Conservation (phyloP, 257 asterid genomes). For the Dorcoceras hygrometricum region DNA sequence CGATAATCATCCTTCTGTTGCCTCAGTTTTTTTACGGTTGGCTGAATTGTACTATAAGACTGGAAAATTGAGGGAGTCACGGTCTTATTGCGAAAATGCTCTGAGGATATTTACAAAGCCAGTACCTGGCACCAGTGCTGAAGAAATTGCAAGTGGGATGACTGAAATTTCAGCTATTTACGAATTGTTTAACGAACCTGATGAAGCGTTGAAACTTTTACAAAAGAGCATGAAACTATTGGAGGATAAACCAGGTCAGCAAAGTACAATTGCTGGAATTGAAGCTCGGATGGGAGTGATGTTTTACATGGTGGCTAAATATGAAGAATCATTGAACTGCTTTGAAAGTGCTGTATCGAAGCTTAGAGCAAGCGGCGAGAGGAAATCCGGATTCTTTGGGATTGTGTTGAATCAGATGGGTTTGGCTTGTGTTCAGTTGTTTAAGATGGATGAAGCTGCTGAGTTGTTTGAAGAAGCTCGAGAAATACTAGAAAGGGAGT, state of each 20-base stretch:
- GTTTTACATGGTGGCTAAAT: conserved; percentile 82
- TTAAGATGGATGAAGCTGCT: conserved; percentile 95
- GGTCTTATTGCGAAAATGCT: conserved; percentile 93
- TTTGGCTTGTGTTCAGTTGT: conserved; percentile 85
- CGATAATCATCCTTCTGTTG: conserved; percentile 90
- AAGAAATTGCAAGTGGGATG: conserved; percentile 94
- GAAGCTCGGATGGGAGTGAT: conserved; percentile 96
- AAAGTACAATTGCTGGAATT: conserved; percentile 89
- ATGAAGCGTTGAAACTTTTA: conserved; percentile 84
- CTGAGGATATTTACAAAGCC: conserved; percentile 82
- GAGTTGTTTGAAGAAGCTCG: conserved; percentile 98
- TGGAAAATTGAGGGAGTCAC: conserved; percentile 85
- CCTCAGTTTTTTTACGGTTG: conserved; percentile 89
- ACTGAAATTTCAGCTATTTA: conserved; percentile 88
- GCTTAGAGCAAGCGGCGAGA: conserved; percentile 86
- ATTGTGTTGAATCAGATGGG: conserved; percentile 99
- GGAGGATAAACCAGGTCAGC: conserved; percentile 98
- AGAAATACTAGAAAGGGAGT: conserved; percentile 82
- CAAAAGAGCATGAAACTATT: conserved; percentile 82
- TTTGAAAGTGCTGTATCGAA: conserved; percentile 78
- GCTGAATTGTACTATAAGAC: conserved; percentile 93
- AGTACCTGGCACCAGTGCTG: conserved; percentile 80
- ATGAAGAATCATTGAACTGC: conserved; percentile 78
- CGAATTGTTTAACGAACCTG: conserved; percentile 90
- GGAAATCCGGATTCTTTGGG: conserved; percentile 95